Conservation (phyloP, 176 grass and related monocot species). For the Cocos nucifera region DNA sequence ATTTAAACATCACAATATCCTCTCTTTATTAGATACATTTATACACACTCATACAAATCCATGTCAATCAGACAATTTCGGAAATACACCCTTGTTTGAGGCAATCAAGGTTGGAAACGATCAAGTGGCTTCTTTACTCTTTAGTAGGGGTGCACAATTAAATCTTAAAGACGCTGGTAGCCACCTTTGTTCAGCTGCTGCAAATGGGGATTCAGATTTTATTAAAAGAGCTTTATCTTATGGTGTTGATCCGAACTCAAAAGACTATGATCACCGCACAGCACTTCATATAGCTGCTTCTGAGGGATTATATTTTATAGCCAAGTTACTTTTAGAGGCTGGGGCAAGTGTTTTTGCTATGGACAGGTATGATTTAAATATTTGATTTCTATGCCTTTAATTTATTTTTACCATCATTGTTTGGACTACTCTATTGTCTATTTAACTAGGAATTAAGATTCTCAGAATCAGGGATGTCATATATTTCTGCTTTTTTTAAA, state of each 20-base stretch:
- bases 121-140: slow-evolving; percentile 56
- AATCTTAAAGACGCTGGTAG: slow-evolving; percentile 56
- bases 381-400: background rate
- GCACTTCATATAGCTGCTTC: slow-evolving; percentile 89
- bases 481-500: no score
- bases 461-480: no score
- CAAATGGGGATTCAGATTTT: slow-evolving; percentile 70
- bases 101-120: slow-evolving; percentile 70
- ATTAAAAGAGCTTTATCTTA: slow-evolving; percentile 50
- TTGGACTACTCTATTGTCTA: no score
- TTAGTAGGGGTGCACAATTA: slow-evolving; percentile 43
- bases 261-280: slow-evolving; percentile 80
- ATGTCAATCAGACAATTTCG: slow-evolving; percentile 62
- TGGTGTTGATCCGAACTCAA: slow-evolving; percentile 55
- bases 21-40: no score
- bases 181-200: slow-evolving; percentile 60
- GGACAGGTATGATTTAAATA: slow-evolving; percentile 40
- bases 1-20: no score
- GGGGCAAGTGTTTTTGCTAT: slow-evolving; percentile 75
- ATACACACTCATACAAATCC: background rate
- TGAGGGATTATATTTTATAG: slow-evolving; percentile 66
- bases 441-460: no score
- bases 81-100: slow-evolving; percentile 80
- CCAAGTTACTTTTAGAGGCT: slow-evolving; percentile 62
- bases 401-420: background rate